A percentile compares a stretch with the other conserved stretches of the same genome.
phyloP scores from a whole-genome alignment of 225 moss, liverwort and hornwort species.

The Pleurozium schreberi region DNA sequence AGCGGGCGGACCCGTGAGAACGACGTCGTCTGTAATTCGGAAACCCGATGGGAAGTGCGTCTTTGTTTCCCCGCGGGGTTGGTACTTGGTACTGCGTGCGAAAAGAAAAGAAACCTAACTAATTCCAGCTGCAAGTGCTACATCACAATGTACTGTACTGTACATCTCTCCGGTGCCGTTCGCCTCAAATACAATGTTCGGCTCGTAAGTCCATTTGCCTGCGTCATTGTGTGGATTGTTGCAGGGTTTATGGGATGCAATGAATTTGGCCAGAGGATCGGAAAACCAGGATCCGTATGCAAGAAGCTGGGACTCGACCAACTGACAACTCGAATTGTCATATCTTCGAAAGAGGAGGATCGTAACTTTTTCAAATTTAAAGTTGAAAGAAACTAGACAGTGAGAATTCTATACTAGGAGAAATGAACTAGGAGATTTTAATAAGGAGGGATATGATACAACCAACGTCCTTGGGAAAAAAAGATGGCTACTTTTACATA shows the following conservation, averaged over 20 bases:
- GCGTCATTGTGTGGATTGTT: not conserved
- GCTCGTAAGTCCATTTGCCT: not conserved
- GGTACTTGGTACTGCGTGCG: no score
- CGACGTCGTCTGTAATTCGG: no score
- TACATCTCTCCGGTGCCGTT: not conserved
- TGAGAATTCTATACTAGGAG: not conserved
- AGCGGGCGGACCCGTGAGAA: no score
- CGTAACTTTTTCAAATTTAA: not conserved
- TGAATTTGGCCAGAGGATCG: not conserved
- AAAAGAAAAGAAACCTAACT: no score
- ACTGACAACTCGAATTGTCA: no score
- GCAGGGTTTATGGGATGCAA: not conserved
- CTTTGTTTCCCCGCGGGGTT: not conserved
- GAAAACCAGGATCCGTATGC: not conserved
- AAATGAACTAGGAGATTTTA: not conserved
- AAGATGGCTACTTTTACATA: fast-evolving
- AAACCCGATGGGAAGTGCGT: no score
- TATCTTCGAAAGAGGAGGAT: not conserved
- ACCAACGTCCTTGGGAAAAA: fast-evolving
- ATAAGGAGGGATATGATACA: not conserved
- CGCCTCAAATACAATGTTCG: not conserved
- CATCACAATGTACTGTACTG: no score
- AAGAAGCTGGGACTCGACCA: no score
- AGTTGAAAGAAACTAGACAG: fast-evolving
- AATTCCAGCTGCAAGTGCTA: not conserved